Evolutionary conservation across 495 filamentous ascomycete species (phyloP).

Genomic region (Cudoniella acicularis): DNA sequence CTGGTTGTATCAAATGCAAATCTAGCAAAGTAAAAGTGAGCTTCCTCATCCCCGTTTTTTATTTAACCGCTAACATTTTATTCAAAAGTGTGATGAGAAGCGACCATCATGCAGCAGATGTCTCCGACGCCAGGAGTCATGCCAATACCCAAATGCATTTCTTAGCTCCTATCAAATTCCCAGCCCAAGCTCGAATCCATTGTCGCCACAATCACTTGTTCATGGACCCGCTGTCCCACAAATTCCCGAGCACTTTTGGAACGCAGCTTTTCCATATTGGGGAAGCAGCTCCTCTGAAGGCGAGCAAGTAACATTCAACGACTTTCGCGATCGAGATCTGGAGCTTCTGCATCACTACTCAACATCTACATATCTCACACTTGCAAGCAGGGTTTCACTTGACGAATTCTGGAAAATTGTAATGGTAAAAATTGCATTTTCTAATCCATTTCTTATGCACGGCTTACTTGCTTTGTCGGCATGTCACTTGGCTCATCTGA

Average conservation of each 20-base stretch:
- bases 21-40: constrained; percentile 9
- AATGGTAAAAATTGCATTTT: background rate
- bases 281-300: too few species aligned
- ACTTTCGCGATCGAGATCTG: background rate
- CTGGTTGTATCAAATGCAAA: constrained; percentile 13
- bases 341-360: constrained; percentile 16
- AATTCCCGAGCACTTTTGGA: too few species aligned
- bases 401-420: background rate
- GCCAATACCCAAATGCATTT: background rate
- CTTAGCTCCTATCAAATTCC: background rate
- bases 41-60: background rate
- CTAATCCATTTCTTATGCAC: background rate
- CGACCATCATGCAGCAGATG: constrained; percentile 8
- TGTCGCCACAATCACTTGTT: background rate
- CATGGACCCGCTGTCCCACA: too few species aligned
- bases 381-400: background rate
- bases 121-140: background rate
- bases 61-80: background rate
- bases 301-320: background rate
- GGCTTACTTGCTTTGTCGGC: background rate
- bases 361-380: constrained; percentile 6
- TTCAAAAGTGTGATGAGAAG: constrained; percentile 4
- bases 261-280: too few species aligned
- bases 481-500: background rate
- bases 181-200: background rate